Evolutionary conservation across 2,329 filamentous ascomycete genomes (phyloP).

Genomic region (Pochonia chlamydosporia): DNA sequence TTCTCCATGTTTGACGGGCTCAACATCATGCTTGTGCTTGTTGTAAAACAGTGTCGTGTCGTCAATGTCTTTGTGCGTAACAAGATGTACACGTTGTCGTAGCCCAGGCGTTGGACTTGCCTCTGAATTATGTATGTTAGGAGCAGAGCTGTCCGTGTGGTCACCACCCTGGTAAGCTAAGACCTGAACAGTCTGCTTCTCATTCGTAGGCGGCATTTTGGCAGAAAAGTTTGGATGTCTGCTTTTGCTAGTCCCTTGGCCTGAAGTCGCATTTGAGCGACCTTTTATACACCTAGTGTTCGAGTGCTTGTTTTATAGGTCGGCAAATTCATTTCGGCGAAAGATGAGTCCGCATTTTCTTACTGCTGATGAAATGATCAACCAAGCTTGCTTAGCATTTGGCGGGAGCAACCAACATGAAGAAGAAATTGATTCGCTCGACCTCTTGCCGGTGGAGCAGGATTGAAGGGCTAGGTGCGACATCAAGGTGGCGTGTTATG

Average conservation of each 20-base stretch:
- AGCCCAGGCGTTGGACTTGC: neutral
- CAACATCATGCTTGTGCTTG: slow-evolving; percentile 12
- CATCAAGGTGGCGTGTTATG: slow-evolving; percentile 1
- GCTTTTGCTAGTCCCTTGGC: neutral
- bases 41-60: slow-evolving; percentile 19
- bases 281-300: too few relatives aligned
- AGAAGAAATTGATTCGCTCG: neutral
- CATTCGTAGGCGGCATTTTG: neutral
- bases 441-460: neutral
- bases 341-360: too few relatives aligned
- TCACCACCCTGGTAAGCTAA: neutral
- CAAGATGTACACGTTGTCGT: slow-evolving; percentile 4
- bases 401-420: too few relatives aligned
- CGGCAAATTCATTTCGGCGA: too few relatives aligned
- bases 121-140: neutral
- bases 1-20: slow-evolving; percentile 7
- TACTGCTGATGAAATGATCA: too few relatives aligned
- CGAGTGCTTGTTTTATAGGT: too few relatives aligned
- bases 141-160: neutral
- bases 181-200: neutral
- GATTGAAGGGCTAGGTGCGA: neutral
- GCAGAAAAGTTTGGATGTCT: neutral
- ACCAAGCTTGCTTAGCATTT: too few relatives aligned
- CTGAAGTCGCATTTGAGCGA: too few relatives aligned
- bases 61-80: slow-evolving; percentile 15